Base-by-base conservation (phyloP, 2,329 filamentous ascomycete genomes). In the Fusarium sarcochroum region DNA sequence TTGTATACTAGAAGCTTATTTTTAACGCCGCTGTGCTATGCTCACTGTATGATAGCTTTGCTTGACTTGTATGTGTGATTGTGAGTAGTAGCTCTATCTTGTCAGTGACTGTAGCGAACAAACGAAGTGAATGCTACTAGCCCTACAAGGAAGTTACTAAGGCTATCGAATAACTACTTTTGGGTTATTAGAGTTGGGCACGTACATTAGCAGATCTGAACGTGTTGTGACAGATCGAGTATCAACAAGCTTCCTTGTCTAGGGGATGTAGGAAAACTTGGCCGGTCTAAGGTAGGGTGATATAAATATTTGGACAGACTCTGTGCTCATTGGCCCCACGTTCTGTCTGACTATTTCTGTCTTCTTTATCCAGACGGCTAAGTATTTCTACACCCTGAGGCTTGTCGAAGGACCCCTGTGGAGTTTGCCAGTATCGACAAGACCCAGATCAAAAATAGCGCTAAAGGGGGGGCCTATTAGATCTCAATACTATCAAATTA, bases 171-270 rank as follows among this genome's bases (percentile, higher is more conserved):
- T 5, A 27, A 7, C 42, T 25, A 21, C 32, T 30, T 15, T n/a
- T 48, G 25, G 14, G 30, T 10, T 37, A n/a, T n/a, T 8, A 7
- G 9, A 13, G 32, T 34, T 34, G 32, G 6, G 18, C 10, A 27
- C 13, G 21, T 44, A 20, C 34, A 35, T 35, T 4, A 35, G 34
- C 9, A 17, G 14, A 35, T 7, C 34, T 35, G 14, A 15, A 7
- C 6, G 17, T 35, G 4, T 35, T 35, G 17, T 35, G 34, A 35
- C 17, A 30, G 35, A 21, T 54, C 51, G 49, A 54, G 21, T 30
- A 37, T 37, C 17, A 35, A 17, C 34, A 25, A 37, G 4, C n/a
- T 63, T 63, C n/a, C 2, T 35, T 63, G 21, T 21, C n/a, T 21
- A 17, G 44, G 6, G 49, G 58, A n/a, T n/a, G n/a, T n/a, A n/a